Percentiles rank a stretch among this genome's conserved stretches.
Conservation (phyloP, 2,329 filamentous ascomycete genomes). For the Arthrinium phaeospermum region DNA sequence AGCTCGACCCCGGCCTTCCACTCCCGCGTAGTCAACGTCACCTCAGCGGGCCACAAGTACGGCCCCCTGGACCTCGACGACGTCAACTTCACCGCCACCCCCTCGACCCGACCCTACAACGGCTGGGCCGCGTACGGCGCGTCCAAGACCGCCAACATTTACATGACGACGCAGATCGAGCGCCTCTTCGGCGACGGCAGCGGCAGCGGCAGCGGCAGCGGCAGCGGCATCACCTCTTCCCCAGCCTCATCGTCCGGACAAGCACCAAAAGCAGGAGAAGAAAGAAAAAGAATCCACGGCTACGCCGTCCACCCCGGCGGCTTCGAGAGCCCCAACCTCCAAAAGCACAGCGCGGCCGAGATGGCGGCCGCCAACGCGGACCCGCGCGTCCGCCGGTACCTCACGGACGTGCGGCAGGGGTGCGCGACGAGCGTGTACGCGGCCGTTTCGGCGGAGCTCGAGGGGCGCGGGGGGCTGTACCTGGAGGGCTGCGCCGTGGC, state of each 20-base stretch:
- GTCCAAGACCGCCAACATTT: conserved; percentile 48
- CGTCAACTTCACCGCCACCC: conserved; percentile 29
- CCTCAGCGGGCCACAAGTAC: conserved; percentile 23
- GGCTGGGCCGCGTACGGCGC: conserved; percentile 48
- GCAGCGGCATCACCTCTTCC: no score
- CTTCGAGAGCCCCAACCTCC: conserved; percentile 42
- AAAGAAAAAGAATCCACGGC: conserved; percentile 44
- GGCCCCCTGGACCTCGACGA: conserved; percentile 23
- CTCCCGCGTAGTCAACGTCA: conserved; percentile 27
- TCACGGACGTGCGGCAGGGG: conserved; percentile 46
- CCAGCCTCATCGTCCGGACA: background rate
- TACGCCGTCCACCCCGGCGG: conserved; percentile 51
- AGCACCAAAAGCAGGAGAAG: background rate
- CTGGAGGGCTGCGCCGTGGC: conserved; percentile 46
- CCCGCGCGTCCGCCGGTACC: conserved; percentile 26
- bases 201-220: no score
- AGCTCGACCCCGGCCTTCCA: conserved; percentile 36
- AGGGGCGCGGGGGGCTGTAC: conserved; percentile 49
- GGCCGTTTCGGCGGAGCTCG: conserved; percentile 44
- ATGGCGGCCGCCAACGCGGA: conserved; percentile 26
- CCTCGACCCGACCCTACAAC: conserved; percentile 29
- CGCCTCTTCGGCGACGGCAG: conserved; percentile 43
- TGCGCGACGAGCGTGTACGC: conserved; percentile 52
- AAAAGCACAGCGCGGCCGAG: conserved; percentile 32
- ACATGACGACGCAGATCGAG: conserved; percentile 54